phyloP scores from a whole-genome alignment of 176 grass and related monocot genomes.

The Echinochloa phyllopogon region DNA sequence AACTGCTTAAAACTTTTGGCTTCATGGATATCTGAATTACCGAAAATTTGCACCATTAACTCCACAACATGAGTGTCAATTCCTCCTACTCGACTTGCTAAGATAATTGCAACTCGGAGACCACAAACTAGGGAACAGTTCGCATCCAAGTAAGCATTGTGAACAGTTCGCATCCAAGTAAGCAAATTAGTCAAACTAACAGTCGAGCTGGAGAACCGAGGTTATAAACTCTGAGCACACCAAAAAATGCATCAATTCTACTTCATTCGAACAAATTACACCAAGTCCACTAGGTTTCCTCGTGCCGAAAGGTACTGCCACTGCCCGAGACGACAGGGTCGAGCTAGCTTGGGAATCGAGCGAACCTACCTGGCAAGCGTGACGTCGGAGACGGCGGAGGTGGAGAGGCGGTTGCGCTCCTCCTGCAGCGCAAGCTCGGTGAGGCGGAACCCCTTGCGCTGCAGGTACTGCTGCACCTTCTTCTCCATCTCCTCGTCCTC shows the following conservation, averaged over 20 bases:
- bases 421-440: constrained; percentile 88
- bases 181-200: neutral
- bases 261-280: neutral
- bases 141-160: neutral
- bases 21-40: neutral
- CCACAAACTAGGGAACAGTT: neutral
- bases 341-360: neutral
- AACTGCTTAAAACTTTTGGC: neutral
- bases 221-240: neutral
- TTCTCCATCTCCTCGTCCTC: constrained; percentile 97
- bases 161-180: too few relatives aligned
- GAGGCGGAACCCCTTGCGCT: constrained; percentile 88
- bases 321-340: neutral
- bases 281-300: constrained; percentile 22
- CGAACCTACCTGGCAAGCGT: constrained; percentile 55
- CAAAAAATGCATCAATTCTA: neutral
- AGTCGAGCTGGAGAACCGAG: neutral
- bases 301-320: neutral
- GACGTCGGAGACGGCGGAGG: constrained; percentile 60
- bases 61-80: neutral
- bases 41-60: neutral
- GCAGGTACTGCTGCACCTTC: constrained; percentile 87
- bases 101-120: neutral
- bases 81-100: neutral
- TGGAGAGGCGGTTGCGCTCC: constrained; percentile 85